phyloP scores from a whole-genome alignment of 257 asterid genomes.

The Fraxinus quadrangulata region DNA sequence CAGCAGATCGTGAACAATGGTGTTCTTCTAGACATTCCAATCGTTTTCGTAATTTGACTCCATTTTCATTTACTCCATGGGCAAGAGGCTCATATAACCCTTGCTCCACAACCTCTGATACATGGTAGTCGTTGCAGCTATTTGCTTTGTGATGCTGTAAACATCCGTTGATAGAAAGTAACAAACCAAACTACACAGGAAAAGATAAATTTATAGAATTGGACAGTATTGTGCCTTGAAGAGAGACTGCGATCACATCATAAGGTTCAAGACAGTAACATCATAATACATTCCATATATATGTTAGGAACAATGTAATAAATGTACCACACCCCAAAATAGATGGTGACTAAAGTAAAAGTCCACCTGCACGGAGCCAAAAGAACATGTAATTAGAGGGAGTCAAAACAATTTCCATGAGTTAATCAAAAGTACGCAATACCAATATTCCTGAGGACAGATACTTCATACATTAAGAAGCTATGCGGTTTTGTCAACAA shows the following conservation, averaged over 20 bases:
- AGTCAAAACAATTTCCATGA: constrained; percentile 15
- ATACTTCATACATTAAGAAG: constrained; percentile 6
- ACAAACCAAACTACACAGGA: constrained; percentile 65
- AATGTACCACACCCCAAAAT: constrained; percentile 73
- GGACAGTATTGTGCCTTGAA: constrained; percentile 16
- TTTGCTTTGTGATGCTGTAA: constrained; percentile 29
- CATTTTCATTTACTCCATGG: constrained; percentile 36
- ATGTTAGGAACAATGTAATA: constrained; percentile 24
- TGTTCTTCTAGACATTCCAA: constrained; percentile 31
- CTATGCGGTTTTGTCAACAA: background rate
- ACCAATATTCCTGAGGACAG: constrained; percentile 8
- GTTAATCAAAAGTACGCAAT: background rate
- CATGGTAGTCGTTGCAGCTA: constrained; percentile 23
- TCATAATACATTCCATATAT: constrained; percentile 13
- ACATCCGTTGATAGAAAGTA: constrained; percentile 79
- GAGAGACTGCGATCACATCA: constrained; percentile 13
- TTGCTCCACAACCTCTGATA: constrained; percentile 54
- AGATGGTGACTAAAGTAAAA: constrained; percentile 71
- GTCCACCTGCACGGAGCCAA: constrained; percentile 77
- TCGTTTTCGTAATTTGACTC: constrained; percentile 28
- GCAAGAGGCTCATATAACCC: constrained; percentile 55
- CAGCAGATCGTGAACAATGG: constrained; percentile 31
- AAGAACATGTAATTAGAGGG: constrained; percentile 15
- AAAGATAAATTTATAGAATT: constrained; percentile 15
- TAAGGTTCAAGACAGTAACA: constrained; percentile 9